A percentile compares a stretch with the other conserved stretches of the same genome.
Conservation (phyloP, 441 rosid species). For the Theobroma grandiflorum region DNA sequence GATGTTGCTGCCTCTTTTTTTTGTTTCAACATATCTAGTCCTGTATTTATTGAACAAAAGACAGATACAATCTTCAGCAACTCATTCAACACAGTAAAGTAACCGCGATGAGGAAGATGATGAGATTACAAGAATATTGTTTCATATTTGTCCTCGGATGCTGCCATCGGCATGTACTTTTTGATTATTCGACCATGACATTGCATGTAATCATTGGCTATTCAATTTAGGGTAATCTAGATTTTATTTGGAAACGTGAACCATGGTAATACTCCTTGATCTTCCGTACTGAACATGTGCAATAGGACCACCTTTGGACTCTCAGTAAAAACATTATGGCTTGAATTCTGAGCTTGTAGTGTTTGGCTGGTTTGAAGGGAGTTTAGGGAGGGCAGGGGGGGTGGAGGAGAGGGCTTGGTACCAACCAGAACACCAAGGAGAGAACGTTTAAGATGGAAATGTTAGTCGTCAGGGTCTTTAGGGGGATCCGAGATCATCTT, state of each 20-base stretch:
- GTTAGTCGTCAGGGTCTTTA: conserved; percentile 43
- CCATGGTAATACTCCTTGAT: conserved; percentile 4
- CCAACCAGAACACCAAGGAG: background rate
- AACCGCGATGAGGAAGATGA: no score
- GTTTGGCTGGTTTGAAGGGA: conserved; percentile 3
- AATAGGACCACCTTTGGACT: conserved; percentile 14
- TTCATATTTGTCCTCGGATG: background rate
- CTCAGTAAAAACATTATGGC: no score
- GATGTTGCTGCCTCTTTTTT: background rate
- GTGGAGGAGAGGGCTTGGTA: background rate
- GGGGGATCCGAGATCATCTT: conserved; percentile 72
- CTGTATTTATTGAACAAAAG: background rate
- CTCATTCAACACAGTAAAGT: background rate
- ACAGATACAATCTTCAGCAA: background rate
- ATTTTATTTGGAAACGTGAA: background rate
- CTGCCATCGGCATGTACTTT: no score
- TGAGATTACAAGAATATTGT: background rate
- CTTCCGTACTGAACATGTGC: conserved; percentile 16
- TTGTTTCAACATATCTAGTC: background rate
- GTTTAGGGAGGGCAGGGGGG: no score
- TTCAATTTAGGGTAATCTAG: background rate
- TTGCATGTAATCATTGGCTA: background rate
- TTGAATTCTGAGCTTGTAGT: background rate
- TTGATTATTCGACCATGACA: background rate
- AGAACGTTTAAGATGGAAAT: conserved; percentile 22